A percentile compares a stretch with the other conserved stretches of the same genome.
phyloP scores from a whole-genome alignment of 768 basidiomycete species.

The Terana coerulea region DNA sequence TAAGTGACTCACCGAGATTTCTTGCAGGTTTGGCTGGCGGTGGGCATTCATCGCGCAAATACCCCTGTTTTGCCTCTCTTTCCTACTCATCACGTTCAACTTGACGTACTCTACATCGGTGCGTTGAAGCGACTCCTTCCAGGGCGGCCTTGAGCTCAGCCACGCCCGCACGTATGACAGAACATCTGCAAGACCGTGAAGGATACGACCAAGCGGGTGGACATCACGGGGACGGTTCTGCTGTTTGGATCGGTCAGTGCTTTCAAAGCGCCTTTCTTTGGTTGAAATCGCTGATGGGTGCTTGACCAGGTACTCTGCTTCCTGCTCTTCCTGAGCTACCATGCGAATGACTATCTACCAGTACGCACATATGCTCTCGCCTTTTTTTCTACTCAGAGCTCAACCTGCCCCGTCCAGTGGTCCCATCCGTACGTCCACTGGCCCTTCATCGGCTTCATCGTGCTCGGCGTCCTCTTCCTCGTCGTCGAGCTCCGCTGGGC shows the following conservation, averaged over 20 bases:
- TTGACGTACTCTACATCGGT: constrained; percentile 60
- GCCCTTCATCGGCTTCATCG: constrained; percentile 40
- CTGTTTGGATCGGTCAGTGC: constrained; percentile 56
- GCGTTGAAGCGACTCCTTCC: constrained; percentile 19
- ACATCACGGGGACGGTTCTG: constrained; percentile 69
- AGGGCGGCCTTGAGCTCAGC: constrained; percentile 7
- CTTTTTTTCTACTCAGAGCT: constrained; percentile 2
- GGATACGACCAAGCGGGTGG: constrained; percentile 69
- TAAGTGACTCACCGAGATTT: not conserved
- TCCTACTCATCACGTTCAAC: constrained; percentile 51
- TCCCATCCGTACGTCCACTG: constrained; percentile 46
- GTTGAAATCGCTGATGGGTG: not conserved
- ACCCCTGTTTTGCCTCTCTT: constrained; percentile 61
- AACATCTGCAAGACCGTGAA: constrained; percentile 43
- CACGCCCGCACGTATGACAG: not conserved
- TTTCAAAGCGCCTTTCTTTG: not conserved
- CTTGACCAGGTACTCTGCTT: constrained; percentile 40
- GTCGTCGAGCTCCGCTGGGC: constrained; percentile 60
- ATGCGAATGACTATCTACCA: constrained; percentile 61
- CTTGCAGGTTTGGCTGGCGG: constrained; percentile 68
- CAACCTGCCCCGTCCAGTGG: constrained; percentile 43
- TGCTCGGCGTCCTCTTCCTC: constrained; percentile 52
- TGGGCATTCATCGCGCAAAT: constrained; percentile 76
- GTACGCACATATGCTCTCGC: constrained; percentile 36
- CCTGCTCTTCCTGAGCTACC: constrained; percentile 64